These are phyloP conservation scores for Tuber microsphaerosporum DNA, from an alignment of 495 filamentous ascomycete genomes.

Conservation along the genomic window DNA sequence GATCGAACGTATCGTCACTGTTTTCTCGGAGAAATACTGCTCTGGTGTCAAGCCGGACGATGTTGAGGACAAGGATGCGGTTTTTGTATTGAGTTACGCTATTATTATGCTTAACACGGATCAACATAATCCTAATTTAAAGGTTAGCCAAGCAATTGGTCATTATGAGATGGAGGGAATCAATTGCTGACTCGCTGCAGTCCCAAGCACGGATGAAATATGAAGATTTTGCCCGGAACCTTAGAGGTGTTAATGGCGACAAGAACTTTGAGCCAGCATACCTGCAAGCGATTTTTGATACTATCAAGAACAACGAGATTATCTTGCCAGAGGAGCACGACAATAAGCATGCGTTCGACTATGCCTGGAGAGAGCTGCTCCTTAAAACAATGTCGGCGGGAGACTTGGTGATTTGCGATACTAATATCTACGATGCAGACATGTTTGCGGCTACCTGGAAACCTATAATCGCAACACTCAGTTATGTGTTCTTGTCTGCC, in stretches of 20 bases:
- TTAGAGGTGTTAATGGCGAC: slow-evolving; percentile 79
- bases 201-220: slow-evolving; percentile 69
- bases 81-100: slow-evolving; percentile 85
- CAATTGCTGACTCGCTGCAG: slow-evolving; percentile 18
- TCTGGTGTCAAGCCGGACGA: slow-evolving; percentile 60
- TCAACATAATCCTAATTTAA: slow-evolving; percentile 88
- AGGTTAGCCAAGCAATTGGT: slow-evolving; percentile 41
- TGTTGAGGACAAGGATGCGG: slow-evolving; percentile 81
- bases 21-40: slow-evolving; percentile 81
- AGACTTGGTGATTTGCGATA: slow-evolving; percentile 71
- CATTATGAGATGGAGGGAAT: neutral
- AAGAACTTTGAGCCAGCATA: slow-evolving; percentile 80
- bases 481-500: slow-evolving; percentile 98
- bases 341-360: slow-evolving; percentile 90
- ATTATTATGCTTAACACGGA: slow-evolving; percentile 96
- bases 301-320: slow-evolving; percentile 87
- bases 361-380: slow-evolving; percentile 90
- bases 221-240: slow-evolving; percentile 72
- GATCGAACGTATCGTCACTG: slow-evolving; percentile 85
- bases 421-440: slow-evolving; percentile 90
- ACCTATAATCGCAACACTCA: slow-evolving; percentile 85
- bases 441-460: slow-evolving; percentile 98
- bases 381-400: slow-evolving; percentile 72
- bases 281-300: slow-evolving; percentile 79
- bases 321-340: slow-evolving; percentile 96